Evolutionary conservation across 2,329 filamentous ascomycete species (phyloP).

Genomic region (Fusarium xylarioides): DNA sequence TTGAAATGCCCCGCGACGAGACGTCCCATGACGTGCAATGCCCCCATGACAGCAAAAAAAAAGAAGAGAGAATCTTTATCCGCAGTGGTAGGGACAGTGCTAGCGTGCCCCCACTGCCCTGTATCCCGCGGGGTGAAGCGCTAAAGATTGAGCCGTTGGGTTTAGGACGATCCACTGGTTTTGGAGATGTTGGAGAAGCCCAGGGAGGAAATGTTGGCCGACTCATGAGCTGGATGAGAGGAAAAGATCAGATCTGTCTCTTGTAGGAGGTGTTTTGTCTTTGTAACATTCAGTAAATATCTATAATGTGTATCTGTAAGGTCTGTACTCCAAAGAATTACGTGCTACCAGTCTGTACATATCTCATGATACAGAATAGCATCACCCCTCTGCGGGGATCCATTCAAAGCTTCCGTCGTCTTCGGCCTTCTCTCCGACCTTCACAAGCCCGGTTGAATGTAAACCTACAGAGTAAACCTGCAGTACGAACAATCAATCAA

Average conservation of each 20-base stretch:
- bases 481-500: background rate
- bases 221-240: background rate
- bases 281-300: fast-evolving
- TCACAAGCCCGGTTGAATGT: constrained; percentile 2
- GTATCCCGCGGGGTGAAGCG: constrained; percentile 27
- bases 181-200: constrained; percentile 33
- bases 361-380: background rate
- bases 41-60: constrained; percentile 32
- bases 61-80: background rate
- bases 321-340: background rate
- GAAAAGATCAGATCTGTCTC: background rate
- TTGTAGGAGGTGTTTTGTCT: too few species aligned
- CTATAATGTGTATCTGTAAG: background rate
- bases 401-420: background rate
- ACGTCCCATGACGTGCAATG: constrained; percentile 27
- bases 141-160: constrained; percentile 8
- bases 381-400: constrained; percentile 13
- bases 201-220: constrained; percentile 13
- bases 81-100: background rate
- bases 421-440: constrained; percentile 31
- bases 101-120: constrained; percentile 24
- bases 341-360: background rate
- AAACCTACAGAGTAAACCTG: constrained; percentile 1
- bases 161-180: constrained; percentile 1
- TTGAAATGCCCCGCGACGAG: constrained; percentile 10